Conservation (phyloP, 2,329 filamentous ascomycete genomes). For the Bertia moriformis region DNA sequence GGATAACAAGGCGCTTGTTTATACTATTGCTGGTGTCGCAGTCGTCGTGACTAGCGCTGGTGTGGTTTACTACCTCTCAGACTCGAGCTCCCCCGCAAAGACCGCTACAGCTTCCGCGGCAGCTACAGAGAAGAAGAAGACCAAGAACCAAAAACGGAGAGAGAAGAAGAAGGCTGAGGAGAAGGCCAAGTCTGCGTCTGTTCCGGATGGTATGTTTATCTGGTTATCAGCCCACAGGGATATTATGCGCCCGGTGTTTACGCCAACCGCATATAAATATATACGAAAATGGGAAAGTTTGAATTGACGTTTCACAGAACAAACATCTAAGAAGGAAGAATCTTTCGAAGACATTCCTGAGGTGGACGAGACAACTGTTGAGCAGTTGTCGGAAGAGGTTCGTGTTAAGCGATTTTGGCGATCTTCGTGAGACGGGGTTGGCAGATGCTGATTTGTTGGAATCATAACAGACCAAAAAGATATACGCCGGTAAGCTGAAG, state of each 20-base stretch:
- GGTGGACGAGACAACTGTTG: slow-evolving; percentile 41
- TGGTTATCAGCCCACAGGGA: too few relatives aligned
- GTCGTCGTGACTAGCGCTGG: slow-evolving; percentile 83
- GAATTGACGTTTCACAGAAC: too few relatives aligned
- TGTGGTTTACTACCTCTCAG: slow-evolving; percentile 76
- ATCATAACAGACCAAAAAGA: slow-evolving; percentile 54
- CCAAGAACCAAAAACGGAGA: slow-evolving; percentile 82
- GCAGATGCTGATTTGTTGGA: neutral
- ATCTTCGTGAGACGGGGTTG: neutral
- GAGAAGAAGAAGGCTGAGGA: slow-evolving; percentile 51
- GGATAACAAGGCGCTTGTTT: slow-evolving; percentile 89
- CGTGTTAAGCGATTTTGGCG: too few relatives aligned
- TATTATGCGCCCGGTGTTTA: too few relatives aligned
- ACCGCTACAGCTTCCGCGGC: neutral
- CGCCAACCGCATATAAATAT: too few relatives aligned
- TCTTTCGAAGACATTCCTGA: slow-evolving; percentile 57
- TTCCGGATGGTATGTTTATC: slow-evolving; percentile 19
- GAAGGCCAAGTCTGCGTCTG: slow-evolving; percentile 29
- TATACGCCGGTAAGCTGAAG: slow-evolving; percentile 83
- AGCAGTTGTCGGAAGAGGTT: slow-evolving; percentile 6
- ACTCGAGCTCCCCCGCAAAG: slow-evolving; percentile 5
- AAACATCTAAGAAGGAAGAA: slow-evolving; percentile 16
- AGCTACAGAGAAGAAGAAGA: slow-evolving; percentile 37
- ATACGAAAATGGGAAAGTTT: too few relatives aligned
- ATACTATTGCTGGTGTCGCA: slow-evolving; percentile 89